phyloP scores from a whole-genome alignment of 345 rosid genomes.

The Acer saccharum region DNA sequence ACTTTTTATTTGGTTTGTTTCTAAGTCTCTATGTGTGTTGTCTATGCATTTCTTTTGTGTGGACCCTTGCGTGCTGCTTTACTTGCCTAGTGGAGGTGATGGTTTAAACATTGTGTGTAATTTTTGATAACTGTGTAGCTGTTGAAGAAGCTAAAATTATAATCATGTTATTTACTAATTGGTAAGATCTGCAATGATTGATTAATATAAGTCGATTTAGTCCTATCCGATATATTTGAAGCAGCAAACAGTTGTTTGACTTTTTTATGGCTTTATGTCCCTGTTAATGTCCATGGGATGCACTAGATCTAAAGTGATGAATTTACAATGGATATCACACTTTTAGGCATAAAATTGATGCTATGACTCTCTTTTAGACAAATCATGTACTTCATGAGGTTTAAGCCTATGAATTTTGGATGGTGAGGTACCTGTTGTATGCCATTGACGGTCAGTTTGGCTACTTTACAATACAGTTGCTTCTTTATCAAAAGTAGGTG shows the following conservation, averaged over 20 bases:
- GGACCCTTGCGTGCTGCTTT: no score
- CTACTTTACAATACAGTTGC: neutral
- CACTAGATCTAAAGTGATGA: no score
- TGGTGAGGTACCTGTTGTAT: constrained; percentile 2
- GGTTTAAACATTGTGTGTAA: no score
- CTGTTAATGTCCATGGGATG: no score
- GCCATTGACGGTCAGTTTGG: neutral
- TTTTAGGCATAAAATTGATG: neutral
- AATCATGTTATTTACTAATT: neutral
- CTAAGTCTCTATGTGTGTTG: no score
- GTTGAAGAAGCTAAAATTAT: neutral
- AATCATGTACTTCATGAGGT: neutral
- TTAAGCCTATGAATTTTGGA: neutral
- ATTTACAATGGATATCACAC: no score
- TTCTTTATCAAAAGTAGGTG: neutral
- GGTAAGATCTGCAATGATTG: neutral
- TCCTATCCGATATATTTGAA: neutral
- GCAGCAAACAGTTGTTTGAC: neutral
- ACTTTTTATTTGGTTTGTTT: no score
- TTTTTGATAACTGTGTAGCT: neutral
- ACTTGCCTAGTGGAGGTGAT: no score
- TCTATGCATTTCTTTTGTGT: no score
- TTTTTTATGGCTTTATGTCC: no score
- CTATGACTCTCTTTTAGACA: neutral
- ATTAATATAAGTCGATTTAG: neutral